phyloP scores from a whole-genome alignment of 257 asterid genomes.

The Capsicum pubescens region DNA sequence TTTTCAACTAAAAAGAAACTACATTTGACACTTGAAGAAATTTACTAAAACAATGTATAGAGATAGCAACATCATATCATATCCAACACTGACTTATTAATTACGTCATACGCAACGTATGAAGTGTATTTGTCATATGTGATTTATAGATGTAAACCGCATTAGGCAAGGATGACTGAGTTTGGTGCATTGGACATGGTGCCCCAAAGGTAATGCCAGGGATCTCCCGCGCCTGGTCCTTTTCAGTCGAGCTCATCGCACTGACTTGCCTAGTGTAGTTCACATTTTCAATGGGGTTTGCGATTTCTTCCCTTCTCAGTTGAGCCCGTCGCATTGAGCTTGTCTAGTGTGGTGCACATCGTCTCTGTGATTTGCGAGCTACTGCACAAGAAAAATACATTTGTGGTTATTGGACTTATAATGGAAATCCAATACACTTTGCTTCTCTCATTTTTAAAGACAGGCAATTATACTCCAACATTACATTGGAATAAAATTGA shows the following conservation, averaged over 20 bases:
- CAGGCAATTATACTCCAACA: not conserved
- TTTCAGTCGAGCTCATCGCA: no score
- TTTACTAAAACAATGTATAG: not conserved
- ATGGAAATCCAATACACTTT: not conserved
- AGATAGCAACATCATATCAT: not conserved
- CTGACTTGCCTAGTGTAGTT: no score
- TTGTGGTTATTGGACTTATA: no score
- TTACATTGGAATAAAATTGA: not conserved
- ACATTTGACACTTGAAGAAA: not conserved
- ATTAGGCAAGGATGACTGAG: no score
- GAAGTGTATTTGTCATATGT: not conserved
- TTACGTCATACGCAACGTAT: not conserved
- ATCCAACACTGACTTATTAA: not conserved
- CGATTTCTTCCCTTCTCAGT: not conserved
- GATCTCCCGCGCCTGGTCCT: not conserved
- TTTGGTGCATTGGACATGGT: not conserved
- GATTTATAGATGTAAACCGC: not conserved
- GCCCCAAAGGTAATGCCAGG: not conserved
- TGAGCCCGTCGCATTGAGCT: not conserved
- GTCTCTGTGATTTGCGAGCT: not conserved
- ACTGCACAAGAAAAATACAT: not conserved
- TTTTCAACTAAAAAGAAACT: constrained; percentile 22
- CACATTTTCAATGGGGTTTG: no score
- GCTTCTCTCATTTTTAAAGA: not conserved
- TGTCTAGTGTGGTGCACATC: not conserved